Evolutionary conservation across 1,284 basidiomycete genomes (phyloP).

Genomic region (Microstroma glucosiphilum): DNA sequence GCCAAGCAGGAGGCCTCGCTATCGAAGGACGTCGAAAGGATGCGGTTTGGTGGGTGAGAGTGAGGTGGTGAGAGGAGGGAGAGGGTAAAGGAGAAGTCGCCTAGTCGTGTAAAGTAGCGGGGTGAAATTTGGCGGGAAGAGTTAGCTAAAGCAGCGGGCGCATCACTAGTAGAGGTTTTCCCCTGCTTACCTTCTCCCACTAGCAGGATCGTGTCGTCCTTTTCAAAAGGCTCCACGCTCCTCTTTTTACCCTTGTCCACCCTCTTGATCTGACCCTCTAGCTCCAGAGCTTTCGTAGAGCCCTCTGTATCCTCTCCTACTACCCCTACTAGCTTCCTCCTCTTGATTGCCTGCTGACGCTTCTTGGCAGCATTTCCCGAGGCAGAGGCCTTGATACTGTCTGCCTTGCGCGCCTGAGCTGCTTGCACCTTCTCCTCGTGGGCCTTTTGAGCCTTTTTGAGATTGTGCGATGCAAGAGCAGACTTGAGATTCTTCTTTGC

Average conservation of each 20-base stretch:
- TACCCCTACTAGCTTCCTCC: neutral
- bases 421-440: slow-evolving; percentile 18
- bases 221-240: slow-evolving; percentile 62
- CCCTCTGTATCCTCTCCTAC: slow-evolving; percentile 15
- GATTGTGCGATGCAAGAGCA: neutral
- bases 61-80: slow-evolving; percentile 59
- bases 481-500: neutral
- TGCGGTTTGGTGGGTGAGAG: slow-evolving; percentile 54
- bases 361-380: no score
- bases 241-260: slow-evolving; percentile 21
- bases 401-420: slow-evolving; percentile 27
- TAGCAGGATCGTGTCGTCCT: slow-evolving; percentile 73
- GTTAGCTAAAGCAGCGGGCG: no score
- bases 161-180: no score
- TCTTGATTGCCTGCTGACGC: no score
- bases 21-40: no score
- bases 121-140: no score
- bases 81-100: slow-evolving; percentile 78
- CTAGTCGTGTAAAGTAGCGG: no score
- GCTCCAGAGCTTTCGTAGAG: neutral
- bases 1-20: slow-evolving; percentile 22
- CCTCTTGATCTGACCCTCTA: neutral
- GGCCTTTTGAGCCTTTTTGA: neutral
- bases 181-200: slow-evolving; percentile 68
- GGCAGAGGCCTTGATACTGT: slow-evolving; percentile 15